These are phyloP conservation scores for Holtermanniella nyarrowii DNA, from an alignment of 768 basidiomycete genomes.

Conservation along the genomic window DNA sequence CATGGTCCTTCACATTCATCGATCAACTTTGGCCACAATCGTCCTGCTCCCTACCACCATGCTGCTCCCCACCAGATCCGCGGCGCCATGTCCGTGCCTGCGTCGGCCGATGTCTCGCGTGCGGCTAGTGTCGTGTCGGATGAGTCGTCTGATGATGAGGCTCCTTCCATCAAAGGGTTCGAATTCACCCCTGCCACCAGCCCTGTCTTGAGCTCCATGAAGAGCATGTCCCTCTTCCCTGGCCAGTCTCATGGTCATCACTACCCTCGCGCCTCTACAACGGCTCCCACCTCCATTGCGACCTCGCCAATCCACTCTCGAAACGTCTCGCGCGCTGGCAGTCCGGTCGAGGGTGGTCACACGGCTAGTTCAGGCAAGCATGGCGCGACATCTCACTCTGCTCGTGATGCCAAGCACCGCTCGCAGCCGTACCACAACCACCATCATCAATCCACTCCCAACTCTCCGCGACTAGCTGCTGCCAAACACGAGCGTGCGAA, in stretches of 20 bases:
- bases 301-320: constrained; percentile 29
- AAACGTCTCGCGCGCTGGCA: constrained; percentile 29
- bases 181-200: constrained; percentile 36
- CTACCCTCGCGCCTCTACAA: constrained; percentile 17
- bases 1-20: not conserved
- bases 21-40: not conserved
- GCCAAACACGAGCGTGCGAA: constrained; percentile 8
- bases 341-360: constrained; percentile 36
- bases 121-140: constrained; percentile 28
- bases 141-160: constrained; percentile 37
- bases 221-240: constrained; percentile 36
- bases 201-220: constrained; percentile 41
- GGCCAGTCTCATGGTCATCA: constrained; percentile 19
- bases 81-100: not conserved
- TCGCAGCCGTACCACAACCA: constrained; percentile 28
- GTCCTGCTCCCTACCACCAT: not conserved
- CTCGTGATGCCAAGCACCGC: constrained; percentile 33
- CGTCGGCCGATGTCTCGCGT: constrained; percentile 33
- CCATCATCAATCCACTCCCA: constrained; percentile 19
- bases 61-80: not conserved
- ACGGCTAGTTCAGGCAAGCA: constrained; percentile 38
- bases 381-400: constrained; percentile 31
- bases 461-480: constrained; percentile 28
- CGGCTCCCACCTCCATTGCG: constrained; percentile 32
- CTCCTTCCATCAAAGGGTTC: constrained; percentile 18